Conservation (phyloP, 257 asterid species). For the Solanum infundibuliforme region DNA sequence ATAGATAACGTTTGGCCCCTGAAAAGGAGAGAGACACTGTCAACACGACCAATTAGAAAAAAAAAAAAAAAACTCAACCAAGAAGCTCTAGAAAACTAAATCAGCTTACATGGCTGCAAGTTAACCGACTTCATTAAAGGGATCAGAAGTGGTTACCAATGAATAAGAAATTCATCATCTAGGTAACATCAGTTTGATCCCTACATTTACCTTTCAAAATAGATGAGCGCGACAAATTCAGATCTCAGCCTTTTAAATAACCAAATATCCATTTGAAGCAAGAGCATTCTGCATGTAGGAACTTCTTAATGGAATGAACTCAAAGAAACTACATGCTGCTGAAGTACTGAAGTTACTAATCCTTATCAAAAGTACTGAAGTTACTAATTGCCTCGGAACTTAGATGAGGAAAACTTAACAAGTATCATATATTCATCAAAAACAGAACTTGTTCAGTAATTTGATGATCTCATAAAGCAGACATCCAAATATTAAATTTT, state of each 20-base stretch:
- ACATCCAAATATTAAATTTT: neutral
- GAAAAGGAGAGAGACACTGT: neutral
- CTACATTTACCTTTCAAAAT: neutral
- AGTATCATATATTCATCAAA: neutral
- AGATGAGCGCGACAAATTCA: neutral
- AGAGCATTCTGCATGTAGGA: neutral
- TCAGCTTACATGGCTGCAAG: neutral
- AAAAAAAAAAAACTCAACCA: neutral
- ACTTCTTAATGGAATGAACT: neutral
- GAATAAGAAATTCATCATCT: neutral
- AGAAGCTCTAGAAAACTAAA: neutral
- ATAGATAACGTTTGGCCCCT: neutral
- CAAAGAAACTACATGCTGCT: neutral
- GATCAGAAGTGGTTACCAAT: neutral
- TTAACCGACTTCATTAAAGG: neutral
- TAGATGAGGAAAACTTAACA: neutral
- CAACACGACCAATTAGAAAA: neutral
- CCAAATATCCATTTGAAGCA: neutral
- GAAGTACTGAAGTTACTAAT: neutral
- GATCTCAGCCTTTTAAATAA: neutral
- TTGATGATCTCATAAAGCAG: neutral
- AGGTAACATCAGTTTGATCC: neutral
- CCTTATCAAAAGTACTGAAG: neutral
- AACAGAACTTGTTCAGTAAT: neutral
- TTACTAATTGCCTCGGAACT: neutral